phyloP scores from a whole-genome alignment of 306 rosid species.

The Rubus idaeus region DNA sequence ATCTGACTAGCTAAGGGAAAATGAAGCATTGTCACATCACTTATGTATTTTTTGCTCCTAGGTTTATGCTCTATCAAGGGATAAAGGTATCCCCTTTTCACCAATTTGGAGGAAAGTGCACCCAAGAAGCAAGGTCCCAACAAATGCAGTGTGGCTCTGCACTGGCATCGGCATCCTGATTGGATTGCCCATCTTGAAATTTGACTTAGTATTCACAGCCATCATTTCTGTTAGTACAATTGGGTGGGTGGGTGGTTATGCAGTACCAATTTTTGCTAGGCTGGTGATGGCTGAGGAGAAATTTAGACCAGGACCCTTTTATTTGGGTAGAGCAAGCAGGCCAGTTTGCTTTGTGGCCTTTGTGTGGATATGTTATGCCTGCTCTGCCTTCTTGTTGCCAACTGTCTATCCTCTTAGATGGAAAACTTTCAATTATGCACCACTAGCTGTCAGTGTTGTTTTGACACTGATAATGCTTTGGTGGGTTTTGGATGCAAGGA shows the following conservation, averaged over 20 bases:
- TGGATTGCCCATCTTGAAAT: slow-evolving; percentile 32
- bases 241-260: slow-evolving; percentile 31
- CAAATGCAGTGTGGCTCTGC: slow-evolving; percentile 34
- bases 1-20: no score
- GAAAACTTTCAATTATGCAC: slow-evolving; percentile 30
- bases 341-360: slow-evolving; percentile 27
- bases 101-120: slow-evolving; percentile 24
- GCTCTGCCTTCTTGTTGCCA: slow-evolving; percentile 29
- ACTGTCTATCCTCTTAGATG: slow-evolving; percentile 19
- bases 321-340: slow-evolving; percentile 29
- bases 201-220: slow-evolving; percentile 24
- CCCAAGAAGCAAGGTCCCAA: slow-evolving; percentile 26
- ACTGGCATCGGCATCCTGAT: slow-evolving; percentile 22
- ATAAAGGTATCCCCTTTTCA: slow-evolving; percentile 23
- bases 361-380: slow-evolving; percentile 28
- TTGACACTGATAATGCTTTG: slow-evolving; percentile 27
- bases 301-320: slow-evolving; percentile 33
- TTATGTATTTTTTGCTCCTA: neutral
- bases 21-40: no score
- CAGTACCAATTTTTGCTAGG: slow-evolving; percentile 31
- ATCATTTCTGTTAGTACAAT: slow-evolving; percentile 26
- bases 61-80: slow-evolving; percentile 32
- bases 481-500: slow-evolving; percentile 33
- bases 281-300: slow-evolving; percentile 26
- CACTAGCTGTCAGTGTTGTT: slow-evolving; percentile 7